Conservation (phyloP, 345 rosid species). For the Heritiera littoralis region DNA sequence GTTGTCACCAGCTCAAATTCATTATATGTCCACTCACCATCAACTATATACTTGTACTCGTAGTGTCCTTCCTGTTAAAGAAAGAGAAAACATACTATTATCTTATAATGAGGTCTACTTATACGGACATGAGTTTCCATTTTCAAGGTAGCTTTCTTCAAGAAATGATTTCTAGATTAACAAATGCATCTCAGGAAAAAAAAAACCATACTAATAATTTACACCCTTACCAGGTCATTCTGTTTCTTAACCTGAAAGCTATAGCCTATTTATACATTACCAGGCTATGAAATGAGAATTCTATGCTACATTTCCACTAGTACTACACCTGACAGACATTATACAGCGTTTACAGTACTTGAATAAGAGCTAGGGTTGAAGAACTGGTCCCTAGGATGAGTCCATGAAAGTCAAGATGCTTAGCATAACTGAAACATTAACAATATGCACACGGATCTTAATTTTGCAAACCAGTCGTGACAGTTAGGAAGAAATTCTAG, state of each 20-base stretch:
- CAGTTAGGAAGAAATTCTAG: not conserved
- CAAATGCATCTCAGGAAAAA: not conserved
- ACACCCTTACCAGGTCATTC: not conserved
- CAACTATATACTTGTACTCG: slow-evolving; percentile 86
- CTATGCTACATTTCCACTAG: not conserved
- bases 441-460: not conserved
- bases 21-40: slow-evolving; percentile 79
- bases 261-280: not conserved
- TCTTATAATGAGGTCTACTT: slow-evolving; percentile 5
- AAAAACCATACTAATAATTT: not conserved
- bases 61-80: slow-evolving; percentile 81
- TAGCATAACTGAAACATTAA: not conserved
- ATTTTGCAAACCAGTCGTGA: not conserved
- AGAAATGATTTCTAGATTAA: not conserved
- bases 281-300: not conserved
- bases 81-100: not conserved
- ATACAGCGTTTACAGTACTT: not conserved
- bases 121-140: not conserved
- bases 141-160: not conserved
- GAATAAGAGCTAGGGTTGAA: not conserved
- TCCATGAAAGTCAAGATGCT: not conserved
- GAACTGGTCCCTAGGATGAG: not conserved
- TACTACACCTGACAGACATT: not conserved
- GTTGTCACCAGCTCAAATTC: slow-evolving; percentile 52
- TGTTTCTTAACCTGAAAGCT: not conserved